Base-by-base conservation (phyloP, 345 rosid species). In the Eutrema japonicum region DNA sequence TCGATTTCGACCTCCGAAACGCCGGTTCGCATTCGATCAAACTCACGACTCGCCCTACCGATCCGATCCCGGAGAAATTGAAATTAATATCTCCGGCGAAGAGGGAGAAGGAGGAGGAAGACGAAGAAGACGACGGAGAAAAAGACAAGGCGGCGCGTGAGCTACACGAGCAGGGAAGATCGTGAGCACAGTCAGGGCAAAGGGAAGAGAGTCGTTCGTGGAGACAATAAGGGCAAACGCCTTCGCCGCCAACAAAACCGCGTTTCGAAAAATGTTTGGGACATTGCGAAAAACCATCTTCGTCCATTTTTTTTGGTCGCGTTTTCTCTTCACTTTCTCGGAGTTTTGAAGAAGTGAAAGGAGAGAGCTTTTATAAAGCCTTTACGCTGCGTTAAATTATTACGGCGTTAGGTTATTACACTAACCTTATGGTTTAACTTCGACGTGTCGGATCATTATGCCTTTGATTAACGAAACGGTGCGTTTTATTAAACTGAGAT, bases 211-310 rank as follows among this genome's bases (percentile, higher is more conserved):
- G 95, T 4, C 92, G 83, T 10, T 91, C 96, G 32, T 84, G 80
- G 69, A 93, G 96, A 83, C 98, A 93, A 27, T 81, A 77, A 43
- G 96, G 92, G 71, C 97, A 93, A 72, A 93, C 84, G 53, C 98
- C 98, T 71, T 11, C 94, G 79, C 72, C 88, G 87, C 22, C 45
- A 3, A 46, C 10, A 12, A 38, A 76, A 70, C 66, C 75, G 53
- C 89, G 86, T 73, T 75, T 85, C 0, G 88, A 79, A 13, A 91
- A 93, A 78, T 91, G 98, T 54, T 73, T 77, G 2, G 69, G 75
- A 76, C 98, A 94, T 76, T 88, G 93, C 82, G 93, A 82, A 4
- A 79, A 74, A 12, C 83, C 90, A 40, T 83, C 95, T 66, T 94
- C 98, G 71, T 87, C 93, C 72, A 83, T 76, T 73, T 81, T 66